Evolutionary conservation across 2,329 filamentous ascomycete genomes (phyloP), one percentile per base, ranked within the genome.

Genomic region (Orbilia brochopaga): DNA sequence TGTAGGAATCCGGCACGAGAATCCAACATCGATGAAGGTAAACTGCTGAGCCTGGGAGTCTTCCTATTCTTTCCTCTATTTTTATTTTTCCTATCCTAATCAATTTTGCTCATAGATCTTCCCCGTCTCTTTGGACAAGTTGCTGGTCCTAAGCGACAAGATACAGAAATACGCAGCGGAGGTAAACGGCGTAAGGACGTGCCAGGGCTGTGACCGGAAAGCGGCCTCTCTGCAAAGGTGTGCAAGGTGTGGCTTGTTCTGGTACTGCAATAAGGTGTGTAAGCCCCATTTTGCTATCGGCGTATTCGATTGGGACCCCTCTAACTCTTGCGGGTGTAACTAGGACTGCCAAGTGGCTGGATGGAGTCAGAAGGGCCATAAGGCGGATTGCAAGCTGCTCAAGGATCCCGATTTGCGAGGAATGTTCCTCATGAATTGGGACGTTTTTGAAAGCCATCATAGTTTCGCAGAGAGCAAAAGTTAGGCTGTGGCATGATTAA

Each of bases 311-410:
- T 32, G 4, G 8, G 8, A 32, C 8, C 27, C 27, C 27, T 32
- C 27, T 48, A 55, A 48, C 69, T 54, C 75, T n/a, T 58, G 40
- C 73, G 55, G 37, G 17, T 73, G 60, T 46, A 62, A 69, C 44
- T 37, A 78, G 77, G 57, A 67, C 23, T 78, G 77, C 40, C 75
- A 78, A 42, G 52, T 21, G 23, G 58, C 48, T 69, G 75, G 75
- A 44, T 78, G 75, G 77, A 77, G 74, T 30, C 74, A 77, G 62
- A 76, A 77, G 67, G 73, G 72, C 30, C 77, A 78, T 52, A 78
- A 77, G 35, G 54, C 56, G 44, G 65, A 77, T 65, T 78, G 76
- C 63, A 77, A 76, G 69, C 51, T 74, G 37, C 69, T 78, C 15
- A 77, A 74, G 59, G 76, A 77, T 76, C 48, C 69, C n/a, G 75